phyloP scores from a whole-genome alignment of 495 filamentous ascomycete species.

The Lepidopterella palustris region DNA sequence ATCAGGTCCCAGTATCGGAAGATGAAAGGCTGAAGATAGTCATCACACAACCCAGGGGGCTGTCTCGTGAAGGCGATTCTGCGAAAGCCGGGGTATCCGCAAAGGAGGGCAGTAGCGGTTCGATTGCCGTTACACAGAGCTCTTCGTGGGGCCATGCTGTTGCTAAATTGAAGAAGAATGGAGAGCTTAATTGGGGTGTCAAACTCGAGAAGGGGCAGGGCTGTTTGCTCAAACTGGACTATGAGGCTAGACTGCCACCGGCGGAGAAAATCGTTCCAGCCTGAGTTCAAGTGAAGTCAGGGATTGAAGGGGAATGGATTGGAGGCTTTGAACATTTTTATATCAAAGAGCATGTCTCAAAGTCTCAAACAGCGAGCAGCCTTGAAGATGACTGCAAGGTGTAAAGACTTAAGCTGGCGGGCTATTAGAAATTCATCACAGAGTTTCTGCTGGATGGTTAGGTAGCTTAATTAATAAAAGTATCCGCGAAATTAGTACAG shows the following conservation, averaged over 20 bases:
- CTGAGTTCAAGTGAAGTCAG: too few species aligned
- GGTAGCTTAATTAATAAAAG: too few species aligned
- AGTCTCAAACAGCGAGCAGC: slow-evolving; percentile 52
- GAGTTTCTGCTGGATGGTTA: too few species aligned
- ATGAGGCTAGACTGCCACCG: slow-evolving; percentile 52
- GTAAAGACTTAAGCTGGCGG: slow-evolving; percentile 52
- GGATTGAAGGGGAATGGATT: too few species aligned
- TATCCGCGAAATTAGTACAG: too few species aligned
- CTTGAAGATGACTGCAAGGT: slow-evolving; percentile 96
- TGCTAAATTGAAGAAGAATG: slow-evolving; percentile 49
- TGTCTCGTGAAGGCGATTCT: slow-evolving; percentile 42
- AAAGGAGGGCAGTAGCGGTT: slow-evolving; percentile 13
- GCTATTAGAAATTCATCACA: neutral
- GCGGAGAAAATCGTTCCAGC: slow-evolving; percentile 38
- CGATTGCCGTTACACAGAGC: slow-evolving; percentile 10
- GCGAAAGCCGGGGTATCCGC: slow-evolving; percentile 36
- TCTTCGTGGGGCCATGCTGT: slow-evolving; percentile 45
- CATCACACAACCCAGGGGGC: slow-evolving; percentile 47
- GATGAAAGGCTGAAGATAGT: slow-evolving; percentile 55
- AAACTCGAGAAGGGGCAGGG: slow-evolving; percentile 51
- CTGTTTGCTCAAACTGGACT: slow-evolving; percentile 55
- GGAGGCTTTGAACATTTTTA: neutral
- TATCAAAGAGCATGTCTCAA: neutral
- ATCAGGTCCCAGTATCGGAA: slow-evolving; percentile 62
- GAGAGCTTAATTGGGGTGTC: slow-evolving; percentile 57